Percentiles rank a stretch among this genome's conserved stretches.
Evolutionary conservation across 2,329 filamentous ascomycete genomes (phyloP).

Genomic region (Penicillium sp.): DNA sequence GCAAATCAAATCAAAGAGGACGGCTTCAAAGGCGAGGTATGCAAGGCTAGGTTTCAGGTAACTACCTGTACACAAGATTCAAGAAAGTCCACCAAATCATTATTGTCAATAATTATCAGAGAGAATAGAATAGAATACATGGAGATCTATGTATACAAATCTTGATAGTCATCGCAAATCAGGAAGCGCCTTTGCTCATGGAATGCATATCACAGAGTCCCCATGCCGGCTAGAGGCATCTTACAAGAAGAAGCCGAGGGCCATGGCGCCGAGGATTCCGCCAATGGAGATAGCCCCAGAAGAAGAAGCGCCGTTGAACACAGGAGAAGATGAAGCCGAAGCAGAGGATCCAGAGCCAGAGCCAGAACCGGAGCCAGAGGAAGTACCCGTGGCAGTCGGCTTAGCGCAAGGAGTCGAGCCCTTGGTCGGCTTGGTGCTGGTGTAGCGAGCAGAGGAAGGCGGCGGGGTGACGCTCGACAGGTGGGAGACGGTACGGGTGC

Average conservation of each 20-base stretch:
- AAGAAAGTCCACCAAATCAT: neutral
- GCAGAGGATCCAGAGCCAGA: neutral
- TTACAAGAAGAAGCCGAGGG: neutral
- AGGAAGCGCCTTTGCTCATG: neutral
- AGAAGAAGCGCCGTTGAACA: neutral
- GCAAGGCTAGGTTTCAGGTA: neutral
- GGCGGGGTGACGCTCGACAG: neutral
- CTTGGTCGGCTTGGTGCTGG: neutral
- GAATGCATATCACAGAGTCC: neutral
- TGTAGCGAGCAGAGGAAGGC: neutral
- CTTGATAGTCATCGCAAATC: neutral
- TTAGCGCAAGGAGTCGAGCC: neutral
- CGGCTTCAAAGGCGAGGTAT: neutral
- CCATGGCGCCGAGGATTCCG: neutral
- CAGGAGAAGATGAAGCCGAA: neutral
- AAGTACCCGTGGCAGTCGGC: neutral
- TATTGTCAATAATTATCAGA: neutral
- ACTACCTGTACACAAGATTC: neutral
- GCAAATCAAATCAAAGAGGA: neutral
- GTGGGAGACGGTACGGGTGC: neutral
- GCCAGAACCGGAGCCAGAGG: neutral
- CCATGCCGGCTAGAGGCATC: neutral
- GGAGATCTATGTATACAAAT: neutral
- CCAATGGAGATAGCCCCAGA: neutral
- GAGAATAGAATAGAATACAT: neutral